Percentiles rank a stretch among this genome's conserved stretches.
Evolutionary conservation across 495 filamentous ascomycete genomes (phyloP).

Genomic region (Penicillium psychrofluorescens): DNA sequence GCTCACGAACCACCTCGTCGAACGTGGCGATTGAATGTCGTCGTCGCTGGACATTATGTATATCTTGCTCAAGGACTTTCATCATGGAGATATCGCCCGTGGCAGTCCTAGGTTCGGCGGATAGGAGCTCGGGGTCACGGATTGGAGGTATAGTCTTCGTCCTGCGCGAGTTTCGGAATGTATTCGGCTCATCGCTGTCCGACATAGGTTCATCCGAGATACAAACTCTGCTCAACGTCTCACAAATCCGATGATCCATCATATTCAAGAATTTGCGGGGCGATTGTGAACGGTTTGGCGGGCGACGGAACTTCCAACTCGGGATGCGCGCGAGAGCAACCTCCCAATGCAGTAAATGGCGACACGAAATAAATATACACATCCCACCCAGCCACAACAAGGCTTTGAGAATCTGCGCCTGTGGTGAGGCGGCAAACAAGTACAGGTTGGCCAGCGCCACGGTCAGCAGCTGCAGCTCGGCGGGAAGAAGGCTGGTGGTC

Average conservation of each 20-base stretch:
- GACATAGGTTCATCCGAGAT: constrained; percentile 27
- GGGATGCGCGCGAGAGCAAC: constrained; percentile 82
- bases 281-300: constrained; percentile 36
- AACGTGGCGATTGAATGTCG: constrained; percentile 48
- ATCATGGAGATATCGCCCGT: constrained; percentile 18
- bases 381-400: constrained; percentile 86
- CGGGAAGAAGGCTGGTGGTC: constrained; percentile 74
- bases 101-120: constrained; percentile 10
- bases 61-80: constrained; percentile 13
- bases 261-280: constrained; percentile 43
- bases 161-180: constrained; percentile 16
- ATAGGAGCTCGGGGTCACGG: not conserved
- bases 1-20: constrained; percentile 24
- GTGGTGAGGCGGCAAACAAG: constrained; percentile 71
- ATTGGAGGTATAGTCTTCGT: constrained; percentile 18
- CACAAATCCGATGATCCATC: constrained; percentile 42
- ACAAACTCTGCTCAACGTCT: constrained; percentile 30
- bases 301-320: constrained; percentile 75
- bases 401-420: constrained; percentile 73
- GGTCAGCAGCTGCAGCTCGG: constrained; percentile 84
- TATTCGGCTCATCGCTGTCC: constrained; percentile 35
- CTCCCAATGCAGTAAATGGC: constrained; percentile 75
- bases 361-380: constrained; percentile 63
- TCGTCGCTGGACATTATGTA: constrained; percentile 17
- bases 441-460: constrained; percentile 75